Percentiles rank a stretch among this genome's conserved stretches.
phyloP scores from a whole-genome alignment of 306 rosid species.

The Ormosia semicastrata region DNA sequence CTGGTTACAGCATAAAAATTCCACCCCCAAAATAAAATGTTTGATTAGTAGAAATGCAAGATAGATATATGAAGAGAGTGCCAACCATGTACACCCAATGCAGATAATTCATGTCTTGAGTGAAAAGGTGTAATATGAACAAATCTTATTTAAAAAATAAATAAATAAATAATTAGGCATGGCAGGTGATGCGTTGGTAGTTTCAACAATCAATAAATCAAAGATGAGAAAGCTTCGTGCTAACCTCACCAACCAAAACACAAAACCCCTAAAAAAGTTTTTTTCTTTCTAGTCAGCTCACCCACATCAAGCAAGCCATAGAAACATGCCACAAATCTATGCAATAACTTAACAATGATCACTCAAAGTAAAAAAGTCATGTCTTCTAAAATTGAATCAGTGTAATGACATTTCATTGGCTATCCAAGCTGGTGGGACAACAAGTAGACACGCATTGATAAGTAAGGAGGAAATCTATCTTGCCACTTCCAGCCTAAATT shows the following conservation, averaged over 20 bases:
- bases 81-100: not conserved
- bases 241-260: not conserved
- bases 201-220: not conserved
- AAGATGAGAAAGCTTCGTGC: not conserved
- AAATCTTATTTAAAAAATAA: not conserved
- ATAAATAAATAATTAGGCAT: not conserved
- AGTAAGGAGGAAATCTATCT: not conserved
- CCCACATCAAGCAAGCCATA: not conserved
- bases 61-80: not conserved
- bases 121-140: not conserved
- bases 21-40: not conserved
- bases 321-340: not conserved
- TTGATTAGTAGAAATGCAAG: slow-evolving; percentile 17
- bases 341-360: not conserved
- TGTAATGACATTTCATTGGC: slow-evolving; percentile 3
- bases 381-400: not conserved
- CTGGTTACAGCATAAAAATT: slow-evolving; percentile 41
- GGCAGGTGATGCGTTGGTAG: not conserved
- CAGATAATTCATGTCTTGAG: not conserved
- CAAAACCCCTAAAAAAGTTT: not conserved
- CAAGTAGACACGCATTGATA: not conserved
- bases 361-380: not conserved
- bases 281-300: not conserved
- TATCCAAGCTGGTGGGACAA: not conserved
- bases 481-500: not conserved